Evolutionary conservation across 2,329 filamentous ascomycete species (phyloP).

Genomic region (Diplodia mutila): DNA sequence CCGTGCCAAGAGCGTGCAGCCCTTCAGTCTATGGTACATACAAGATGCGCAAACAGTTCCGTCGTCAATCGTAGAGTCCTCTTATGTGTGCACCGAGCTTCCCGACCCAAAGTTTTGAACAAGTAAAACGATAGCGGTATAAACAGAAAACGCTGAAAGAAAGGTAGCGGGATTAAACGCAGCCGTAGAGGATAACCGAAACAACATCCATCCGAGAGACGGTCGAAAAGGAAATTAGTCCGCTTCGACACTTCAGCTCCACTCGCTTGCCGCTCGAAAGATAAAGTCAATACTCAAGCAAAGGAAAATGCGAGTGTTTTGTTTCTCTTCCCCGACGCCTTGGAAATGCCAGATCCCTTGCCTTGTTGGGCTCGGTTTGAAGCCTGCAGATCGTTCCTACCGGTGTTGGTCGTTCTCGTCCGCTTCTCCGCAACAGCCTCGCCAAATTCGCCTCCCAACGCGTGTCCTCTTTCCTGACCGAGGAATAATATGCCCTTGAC

Average conservation of each 20-base stretch:
- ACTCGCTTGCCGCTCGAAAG: slow-evolving; percentile 1
- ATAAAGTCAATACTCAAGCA: not conserved
- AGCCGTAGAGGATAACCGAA: not conserved
- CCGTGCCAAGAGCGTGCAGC: not conserved
- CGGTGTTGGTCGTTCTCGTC: not conserved
- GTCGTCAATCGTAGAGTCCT: slow-evolving; percentile 13
- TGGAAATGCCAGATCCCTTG: slow-evolving; percentile 9
- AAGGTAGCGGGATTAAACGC: not conserved
- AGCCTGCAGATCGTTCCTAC: not conserved
- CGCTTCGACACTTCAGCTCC: slow-evolving; percentile 3
- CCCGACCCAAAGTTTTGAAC: not conserved
- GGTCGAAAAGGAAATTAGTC: slow-evolving; percentile 3
- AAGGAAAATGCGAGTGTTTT: not conserved
- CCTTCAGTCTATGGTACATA: slow-evolving; percentile 10
- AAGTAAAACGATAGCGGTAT: slow-evolving; percentile 1
- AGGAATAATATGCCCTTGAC: not conserved
- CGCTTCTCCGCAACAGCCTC: not conserved
- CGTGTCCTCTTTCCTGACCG: not conserved
- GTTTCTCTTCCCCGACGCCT: slow-evolving; percentile 17
- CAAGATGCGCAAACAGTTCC: not conserved
- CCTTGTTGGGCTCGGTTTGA: not conserved
- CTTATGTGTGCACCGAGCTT: slow-evolving; percentile 1
- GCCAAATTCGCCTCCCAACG: not conserved
- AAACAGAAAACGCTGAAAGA: not conserved
- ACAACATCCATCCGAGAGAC: not conserved